Base-by-base conservation (phyloP, 352 stramenopile genomes). In the Globisporangium megalacanthum region DNA sequence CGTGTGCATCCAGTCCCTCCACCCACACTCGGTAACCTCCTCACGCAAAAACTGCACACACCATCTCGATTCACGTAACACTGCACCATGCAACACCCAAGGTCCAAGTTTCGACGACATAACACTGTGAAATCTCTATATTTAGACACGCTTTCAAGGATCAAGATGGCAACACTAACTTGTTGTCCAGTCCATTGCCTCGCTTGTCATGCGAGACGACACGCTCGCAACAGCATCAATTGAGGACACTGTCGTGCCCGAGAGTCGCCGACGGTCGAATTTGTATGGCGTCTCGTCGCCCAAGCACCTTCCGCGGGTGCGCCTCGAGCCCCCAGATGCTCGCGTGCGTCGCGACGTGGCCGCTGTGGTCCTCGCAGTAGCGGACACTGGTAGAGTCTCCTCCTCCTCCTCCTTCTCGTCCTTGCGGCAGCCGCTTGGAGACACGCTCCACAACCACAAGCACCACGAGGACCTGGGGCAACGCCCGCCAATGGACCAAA, bases 361-460 rank as follows among this genome's bases (percentile, higher is more conserved):
- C 3, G 49, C 31, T 13, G 49, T 70, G 33, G 53, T 75, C 14
- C 56, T 84, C 5, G 56, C 64, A 44, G 48, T 25, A 11, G 35
- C 35, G 35, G 35, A 39, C 35, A 54, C 19, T 31, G 19, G 33
- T 17, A 17, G 54, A 17, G 58, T 25, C 4, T 29, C 19, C 25
- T 29, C 25, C 25, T 29, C 25, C 4, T 29, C 25, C 25, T 29
- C 25, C 25, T 29, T 29, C 4, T 29, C 25, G 2, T 29, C 25
- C 25, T 29, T 29, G 25, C 25, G 4, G 2, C 70, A 17, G 61
- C 55, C 61, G 2, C 54, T 72, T n/a, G 77, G 83, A 47, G 59
- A 73, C n/a, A 75, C 81, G 36, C 55, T 83, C n/a, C 68, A 79
- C 31, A 67, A 76, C 44, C 67, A 65, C 35, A 88, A 86, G 56